Conservation (phyloP, 805 yeast genomes). For the Candida boidinii region DNA sequence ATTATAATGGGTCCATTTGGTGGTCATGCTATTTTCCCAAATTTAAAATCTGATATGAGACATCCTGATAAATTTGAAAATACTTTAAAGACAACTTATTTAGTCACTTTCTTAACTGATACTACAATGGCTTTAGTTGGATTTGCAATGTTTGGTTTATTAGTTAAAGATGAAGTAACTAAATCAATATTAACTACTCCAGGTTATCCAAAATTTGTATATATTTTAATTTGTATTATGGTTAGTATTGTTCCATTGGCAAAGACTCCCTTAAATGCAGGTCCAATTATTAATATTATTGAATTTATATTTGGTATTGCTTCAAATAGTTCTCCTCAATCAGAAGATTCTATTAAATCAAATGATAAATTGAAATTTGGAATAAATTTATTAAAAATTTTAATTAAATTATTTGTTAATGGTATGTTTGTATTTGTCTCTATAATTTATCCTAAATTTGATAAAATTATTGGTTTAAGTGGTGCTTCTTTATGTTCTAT, state of each 20-base stretch:
- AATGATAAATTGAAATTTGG: too few species aligned
- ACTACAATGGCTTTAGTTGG: constrained; percentile 56
- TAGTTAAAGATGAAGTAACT: constrained; percentile 65
- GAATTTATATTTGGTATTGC: constrained; percentile 35
- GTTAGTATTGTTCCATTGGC: constrained; percentile 80
- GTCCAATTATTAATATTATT: constrained; percentile 75
- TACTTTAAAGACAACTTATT: constrained; percentile 47
- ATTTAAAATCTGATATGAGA: constrained; percentile 66
- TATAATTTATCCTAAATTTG: constrained; percentile 74
- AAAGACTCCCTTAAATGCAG: constrained; percentile 78
- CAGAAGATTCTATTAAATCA: too few species aligned
- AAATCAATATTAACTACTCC: constrained; percentile 58
- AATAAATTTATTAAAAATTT: constrained; percentile 7
- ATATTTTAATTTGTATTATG: constrained; percentile 48
- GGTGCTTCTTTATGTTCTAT: constrained; percentile 80
- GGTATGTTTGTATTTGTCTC: constrained; percentile 56
- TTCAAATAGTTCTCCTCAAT: constrained; percentile 3
- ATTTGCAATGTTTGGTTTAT: constrained; percentile 71
- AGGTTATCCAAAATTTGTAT: constrained; percentile 61
- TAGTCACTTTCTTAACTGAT: constrained; percentile 52
- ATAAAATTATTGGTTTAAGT: constrained; percentile 70
- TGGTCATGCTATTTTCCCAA: constrained; percentile 79
- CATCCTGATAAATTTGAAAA: constrained; percentile 53
- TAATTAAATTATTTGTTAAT: constrained; percentile 46
- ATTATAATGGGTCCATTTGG: constrained; percentile 75